phyloP scores from a whole-genome alignment of 2,329 filamentous ascomycete genomes.

The Passalora sequoiae region DNA sequence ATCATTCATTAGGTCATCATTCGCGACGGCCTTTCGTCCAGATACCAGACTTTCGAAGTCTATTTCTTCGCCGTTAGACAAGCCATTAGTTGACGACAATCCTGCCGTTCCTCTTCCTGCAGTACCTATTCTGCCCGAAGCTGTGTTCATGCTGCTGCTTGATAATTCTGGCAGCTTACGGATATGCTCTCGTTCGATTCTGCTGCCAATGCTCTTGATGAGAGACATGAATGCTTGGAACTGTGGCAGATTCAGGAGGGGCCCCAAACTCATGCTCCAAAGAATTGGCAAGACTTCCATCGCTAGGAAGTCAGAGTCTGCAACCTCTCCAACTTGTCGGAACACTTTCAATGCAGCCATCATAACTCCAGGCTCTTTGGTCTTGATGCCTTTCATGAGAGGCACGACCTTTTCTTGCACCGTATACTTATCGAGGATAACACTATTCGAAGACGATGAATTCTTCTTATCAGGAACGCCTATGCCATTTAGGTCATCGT shows the following conservation, averaged over 20 bases:
- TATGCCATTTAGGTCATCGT: conserved; percentile 74
- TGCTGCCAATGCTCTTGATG: conserved; percentile 71
- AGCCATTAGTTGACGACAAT: conserved; percentile 50
- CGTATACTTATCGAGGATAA: conserved; percentile 88
- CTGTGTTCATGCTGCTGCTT: conserved; percentile 42
- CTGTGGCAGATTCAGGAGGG: conserved; percentile 74
- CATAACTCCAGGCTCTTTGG: conserved; percentile 96
- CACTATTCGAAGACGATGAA: conserved; percentile 47
- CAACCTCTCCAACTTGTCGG: conserved; percentile 71
- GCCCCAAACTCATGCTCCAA: conserved; percentile 88
- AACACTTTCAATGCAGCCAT: conserved; percentile 84
- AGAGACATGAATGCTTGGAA: conserved; percentile 87
- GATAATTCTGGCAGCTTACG: conserved; percentile 82
- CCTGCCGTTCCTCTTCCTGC: conserved; percentile 57
- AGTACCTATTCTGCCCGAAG: conserved; percentile 2
- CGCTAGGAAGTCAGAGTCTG: conserved; percentile 85
- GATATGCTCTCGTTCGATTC: conserved; percentile 83
- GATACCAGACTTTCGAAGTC: conserved; percentile 90
- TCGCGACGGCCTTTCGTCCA: conserved; percentile 52
- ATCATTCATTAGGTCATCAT: conserved; percentile 37
- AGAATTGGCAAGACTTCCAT: conserved; percentile 84
- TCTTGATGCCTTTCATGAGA: conserved; percentile 86
- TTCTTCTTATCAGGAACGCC: conserved; percentile 40
- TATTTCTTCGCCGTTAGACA: conserved; percentile 55
- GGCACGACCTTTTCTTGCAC: conserved; percentile 97